Percentiles rank a stretch among this genome's conserved stretches.
phyloP scores from a whole-genome alignment of 495 filamentous ascomycete genomes.

The Hypoxylon lienhwacheense region DNA sequence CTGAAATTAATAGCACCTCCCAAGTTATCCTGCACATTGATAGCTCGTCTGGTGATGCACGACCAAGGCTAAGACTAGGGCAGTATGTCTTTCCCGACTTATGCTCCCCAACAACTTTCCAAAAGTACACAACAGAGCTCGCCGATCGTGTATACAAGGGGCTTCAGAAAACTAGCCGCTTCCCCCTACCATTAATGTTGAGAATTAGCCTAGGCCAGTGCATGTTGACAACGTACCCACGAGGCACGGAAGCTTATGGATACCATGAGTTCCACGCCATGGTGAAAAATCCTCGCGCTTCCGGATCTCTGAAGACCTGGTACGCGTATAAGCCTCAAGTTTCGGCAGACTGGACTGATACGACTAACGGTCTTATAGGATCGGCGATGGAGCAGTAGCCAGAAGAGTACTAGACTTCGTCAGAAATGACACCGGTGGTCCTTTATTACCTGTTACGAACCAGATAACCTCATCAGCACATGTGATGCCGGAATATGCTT shows the following conservation, averaged over 20 bases:
- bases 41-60: not conserved
- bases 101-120: not conserved
- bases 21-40: constrained; percentile 19
- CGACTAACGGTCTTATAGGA: constrained; percentile 18
- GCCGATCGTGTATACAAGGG: constrained; percentile 20
- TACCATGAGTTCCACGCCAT: constrained; percentile 56
- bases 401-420: constrained; percentile 33
- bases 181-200: constrained; percentile 51
- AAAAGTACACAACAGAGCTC: constrained; percentile 22
- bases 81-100: not conserved
- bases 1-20: not conserved
- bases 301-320: constrained; percentile 40
- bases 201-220: constrained; percentile 60
- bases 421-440: constrained; percentile 14
- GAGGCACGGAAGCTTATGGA: constrained; percentile 40
- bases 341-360: not conserved
- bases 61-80: constrained; percentile 7
- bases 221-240: constrained; percentile 50
- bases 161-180: constrained; percentile 29
- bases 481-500: constrained; percentile 26
- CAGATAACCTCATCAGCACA: constrained; percentile 22
- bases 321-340: constrained; percentile 26
- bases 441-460: constrained; percentile 33
- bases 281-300: constrained; percentile 41
- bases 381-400: constrained; percentile 28